These are phyloP conservation scores for sunflower (Helianthus annuus) DNA, from an alignment of 129 eudicot species.

Conservation along the genomic window HanXRQr2.0-SUNRISE NC_035448.2:76398161-76398660, in stretches of 20 bases:
- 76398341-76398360: background rate
- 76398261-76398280: too few species aligned
- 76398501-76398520: constrained; percentile 98
- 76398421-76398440: background rate
- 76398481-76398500: constrained; percentile 59
- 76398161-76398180: too few species aligned
- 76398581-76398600: constrained; percentile 79
- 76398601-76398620: constrained; percentile 96
- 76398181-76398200: too few species aligned
- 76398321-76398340: background rate
- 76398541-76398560: constrained; percentile 90
- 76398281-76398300: too few species aligned
- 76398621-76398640: constrained; percentile 91
- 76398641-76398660: constrained; percentile 88
- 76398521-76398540: constrained; percentile 99
- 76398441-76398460: background rate
- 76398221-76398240: too few species aligned
- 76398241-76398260: too few species aligned
- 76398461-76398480: background rate
- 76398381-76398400: background rate
- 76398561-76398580: constrained; percentile 85
- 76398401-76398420: background rate
- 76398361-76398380: too few species aligned
- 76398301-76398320: background rate
- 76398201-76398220: too few species aligned